Conservation (phyloP, 139 green algal species). For the Desmodesmus armatus region DNA sequence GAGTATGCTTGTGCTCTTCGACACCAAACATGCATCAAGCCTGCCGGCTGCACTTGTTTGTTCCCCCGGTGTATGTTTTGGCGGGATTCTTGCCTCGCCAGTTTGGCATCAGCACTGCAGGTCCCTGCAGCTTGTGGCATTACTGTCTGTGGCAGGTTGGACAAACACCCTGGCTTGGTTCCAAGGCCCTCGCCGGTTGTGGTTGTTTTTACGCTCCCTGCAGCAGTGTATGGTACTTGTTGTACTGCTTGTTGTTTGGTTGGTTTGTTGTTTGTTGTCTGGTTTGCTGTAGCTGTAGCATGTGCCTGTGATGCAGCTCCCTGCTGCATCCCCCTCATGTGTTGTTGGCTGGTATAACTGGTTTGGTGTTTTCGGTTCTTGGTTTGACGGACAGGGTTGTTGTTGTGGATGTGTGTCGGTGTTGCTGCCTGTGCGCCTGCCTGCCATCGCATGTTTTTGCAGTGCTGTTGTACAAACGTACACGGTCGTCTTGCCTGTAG, state of each 20-base stretch:
- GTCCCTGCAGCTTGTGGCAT: neutral
- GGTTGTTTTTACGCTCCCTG: neutral
- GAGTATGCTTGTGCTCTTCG: neutral
- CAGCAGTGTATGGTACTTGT: neutral
- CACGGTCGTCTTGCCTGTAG: neutral
- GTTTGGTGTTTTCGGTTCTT: neutral
- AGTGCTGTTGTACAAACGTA: neutral
- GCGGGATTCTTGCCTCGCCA: neutral
- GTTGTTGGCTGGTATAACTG: neutral
- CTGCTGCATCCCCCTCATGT: too few relatives aligned
- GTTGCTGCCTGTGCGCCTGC: neutral
- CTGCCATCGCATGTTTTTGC: neutral
- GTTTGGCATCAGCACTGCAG: neutral
- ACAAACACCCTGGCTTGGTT: too few relatives aligned
- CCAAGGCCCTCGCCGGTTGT: too few relatives aligned
- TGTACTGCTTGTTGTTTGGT: neutral
- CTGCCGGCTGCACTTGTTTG: neutral
- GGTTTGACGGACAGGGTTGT: neutral
- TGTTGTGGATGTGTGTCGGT: neutral
- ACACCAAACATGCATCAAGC: neutral
- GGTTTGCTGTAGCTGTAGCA: neutral
- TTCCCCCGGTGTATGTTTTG: too few relatives aligned
- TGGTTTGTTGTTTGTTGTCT: neutral
- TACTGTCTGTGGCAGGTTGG: neutral
- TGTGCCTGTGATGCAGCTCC: neutral